Evolutionary conservation across 805 yeast genomes (phyloP), one percentile per base, ranked within the genome.

Genomic region (Isabelozyma pseudorhagii): DNA sequence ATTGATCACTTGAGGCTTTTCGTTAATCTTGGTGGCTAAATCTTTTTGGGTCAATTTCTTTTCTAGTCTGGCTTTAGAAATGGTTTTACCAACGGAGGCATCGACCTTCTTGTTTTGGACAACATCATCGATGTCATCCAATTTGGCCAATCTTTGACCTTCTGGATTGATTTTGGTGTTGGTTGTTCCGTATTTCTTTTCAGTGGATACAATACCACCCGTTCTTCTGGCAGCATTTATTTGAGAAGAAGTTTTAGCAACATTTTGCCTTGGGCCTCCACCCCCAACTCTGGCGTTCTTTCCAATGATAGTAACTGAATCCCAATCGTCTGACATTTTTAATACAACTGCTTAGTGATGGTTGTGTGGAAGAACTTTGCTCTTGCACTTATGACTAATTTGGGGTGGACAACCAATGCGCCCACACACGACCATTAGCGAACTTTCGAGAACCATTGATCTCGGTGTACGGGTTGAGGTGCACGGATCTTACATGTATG

Each of bases 1-100:
- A 71, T 90, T 92, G 64, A 94, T 84, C 53, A 94, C 87, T 58
- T 85, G 90, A 53, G 97, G 97, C 78, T 94, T 94, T 75, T 94
- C 99, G 68, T 92, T 93, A 64, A 93, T 81, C 69, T 87, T 88
- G 50, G 97, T 90, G 61, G 99, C 99, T 62, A 94, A 80, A 61
- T 94, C 99, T 80, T 94, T 94, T 72, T 94, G 99, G 8, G 97
- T 86, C 66, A 92, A 67, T 63, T 83, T 82, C 79, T 91, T 90
- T 51, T 89, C 97, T 62, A 83, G 85, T 76, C 99, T 85, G 38
- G 87, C 97, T 67, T 84, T 78, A 46, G 84, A 80, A 58, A 94
- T 91, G 48, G 93, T 87, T 67, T 86, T 88, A 57, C 98, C 99
- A 29, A 94, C 98, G 50, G 75, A 72, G 11, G 80, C 75, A 49